Conservation (phyloP, 805 yeast genomes). For the Teunomyces pallodes region DNA sequence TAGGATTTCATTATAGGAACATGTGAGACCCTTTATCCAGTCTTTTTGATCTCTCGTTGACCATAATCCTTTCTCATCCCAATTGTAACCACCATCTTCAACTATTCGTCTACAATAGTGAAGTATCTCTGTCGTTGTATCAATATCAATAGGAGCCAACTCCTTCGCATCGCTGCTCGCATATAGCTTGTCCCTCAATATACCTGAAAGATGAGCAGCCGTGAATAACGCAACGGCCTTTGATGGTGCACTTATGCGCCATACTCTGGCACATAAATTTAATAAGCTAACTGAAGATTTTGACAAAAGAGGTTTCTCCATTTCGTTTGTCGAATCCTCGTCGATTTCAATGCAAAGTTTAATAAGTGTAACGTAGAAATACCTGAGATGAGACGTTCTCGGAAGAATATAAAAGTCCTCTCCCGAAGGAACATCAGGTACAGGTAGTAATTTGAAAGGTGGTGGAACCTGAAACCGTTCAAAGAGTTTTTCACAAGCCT, state of each 20-base stretch:
- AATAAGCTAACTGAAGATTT: slow-evolving; percentile 46
- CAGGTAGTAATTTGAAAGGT: slow-evolving; percentile 25
- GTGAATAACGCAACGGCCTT: slow-evolving; percentile 49
- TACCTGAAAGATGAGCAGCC: slow-evolving; percentile 40
- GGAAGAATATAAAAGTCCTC: slow-evolving; percentile 40
- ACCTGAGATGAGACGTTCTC: slow-evolving; percentile 29
- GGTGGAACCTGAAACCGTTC: slow-evolving; percentile 34
- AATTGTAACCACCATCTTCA: slow-evolving; percentile 29
- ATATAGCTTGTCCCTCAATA: slow-evolving; percentile 24
- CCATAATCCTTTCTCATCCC: slow-evolving; percentile 34
- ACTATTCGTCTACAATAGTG: slow-evolving; percentile 27
- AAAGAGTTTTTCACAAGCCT: slow-evolving; percentile 19
- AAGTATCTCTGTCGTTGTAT: slow-evolving; percentile 23
- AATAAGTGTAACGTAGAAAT: slow-evolving; percentile 39
- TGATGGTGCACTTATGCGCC: slow-evolving; percentile 57
- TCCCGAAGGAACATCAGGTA: slow-evolving; percentile 33
- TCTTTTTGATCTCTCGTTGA: slow-evolving; percentile 44
- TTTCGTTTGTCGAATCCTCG: slow-evolving; percentile 6
- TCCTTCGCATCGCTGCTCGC: slow-evolving; percentile 16
- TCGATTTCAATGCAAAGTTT: slow-evolving; percentile 45
- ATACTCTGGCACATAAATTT: slow-evolving; percentile 45
- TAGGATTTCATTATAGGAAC: slow-evolving; percentile 47
- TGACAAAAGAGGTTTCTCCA: slow-evolving; percentile 27
- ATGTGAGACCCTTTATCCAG: slow-evolving; percentile 47
- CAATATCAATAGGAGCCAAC: slow-evolving; percentile 31